Base-by-base conservation (phyloP, 1,139 yeast genomes). In the Meyerozyma carpophila region DNA sequence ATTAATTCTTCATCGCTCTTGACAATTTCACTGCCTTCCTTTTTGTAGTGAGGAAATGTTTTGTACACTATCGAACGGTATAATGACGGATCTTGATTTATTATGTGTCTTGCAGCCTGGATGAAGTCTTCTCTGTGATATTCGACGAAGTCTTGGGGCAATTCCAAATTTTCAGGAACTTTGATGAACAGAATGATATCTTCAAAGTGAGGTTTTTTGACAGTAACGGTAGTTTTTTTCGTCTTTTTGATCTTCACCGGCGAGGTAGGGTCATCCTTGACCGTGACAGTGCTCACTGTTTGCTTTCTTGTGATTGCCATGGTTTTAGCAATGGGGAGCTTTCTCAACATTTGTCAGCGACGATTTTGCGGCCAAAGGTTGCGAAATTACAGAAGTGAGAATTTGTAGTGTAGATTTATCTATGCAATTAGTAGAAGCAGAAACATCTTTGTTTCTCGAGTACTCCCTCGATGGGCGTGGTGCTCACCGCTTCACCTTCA, bases 91-190 rank as follows among this genome's bases (percentile, higher is more conserved):
- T 80, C 84, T 9, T 63, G 55, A 4, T 50, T 44, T 3, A 80
- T 44, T 4, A 79, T 58, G 47, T 64, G 65, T 4, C 66, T 48
- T 13, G 76, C 54, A 0, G 79, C 84, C 16, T 60, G 50, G 18
- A 70, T 59, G 50, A 80, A 79, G 14, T 61, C 66, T 0, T 69
- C 65, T 1, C 64, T 59, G 52, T 83, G 87, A 36, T 45, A 58
- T 0, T 61, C 59, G 4, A 63, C 52, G 51, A 72, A 81, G 1
- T 52, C 62, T 5, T 50, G 46, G 0, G 85, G 83, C 4, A 79
- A 56, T 8, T 49, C 44, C 11, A 59, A 47, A 43, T 63, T 62
- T 2, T 48, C 41, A 0, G 73, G 70, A 3, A 60, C 50, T 3
- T 45, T 50, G 6, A 66, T 53, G 43, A 61, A 66, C 2, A 50